Base-by-base conservation (phyloP, 148 eudicot genomes). In the Agrostemma githago region DNA sequence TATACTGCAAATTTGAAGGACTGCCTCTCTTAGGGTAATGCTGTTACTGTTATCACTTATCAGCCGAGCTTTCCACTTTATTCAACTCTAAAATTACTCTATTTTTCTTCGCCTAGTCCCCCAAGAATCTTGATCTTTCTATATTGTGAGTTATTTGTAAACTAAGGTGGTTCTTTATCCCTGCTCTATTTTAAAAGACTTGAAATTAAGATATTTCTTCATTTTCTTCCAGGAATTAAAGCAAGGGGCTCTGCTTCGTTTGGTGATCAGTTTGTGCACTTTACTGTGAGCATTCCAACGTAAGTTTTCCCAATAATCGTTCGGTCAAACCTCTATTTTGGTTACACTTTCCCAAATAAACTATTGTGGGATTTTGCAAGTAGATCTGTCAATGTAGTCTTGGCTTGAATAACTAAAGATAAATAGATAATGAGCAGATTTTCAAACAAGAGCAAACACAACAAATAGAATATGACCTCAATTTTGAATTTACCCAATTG, bases 181-280 rank as follows among this genome's bases (percentile, higher is more conserved):
- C 6, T 40, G 48, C 65, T 26, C 9, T 9, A 61, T 46, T 2
- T 51, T 8, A 7, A 3, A 66, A 14, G 39, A 4, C 15, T 66
- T 66, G 54, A 43, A 46, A 6, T 62, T 39, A 48, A 71, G 17
- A 15, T 20, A 41, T 5, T 16, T 44, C 54, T 57, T 5, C 43
- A 39, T 15, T 74, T 6, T 68, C 66, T 66, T 73, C 48, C 92
- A 94, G 98, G 98, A 43, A 94, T 94, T 66, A 94, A 87, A 80
- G 76, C 86, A 37, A 89, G 91, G 80, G 87, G 80, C 67, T 88
- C 97, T n/a, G 79, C 70, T 74, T 81, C 90, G 5, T 87, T 84
- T 74, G 98, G 98, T 44, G 93, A 94, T 77, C 92, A 94, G 71
- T 94, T 76, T 76, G 98, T 94, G 72, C 98, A 94, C 85, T 94